Conservation (phyloP, 2,329 filamentous ascomycete species). For the Neofusicoccum umdonicola region DNA sequence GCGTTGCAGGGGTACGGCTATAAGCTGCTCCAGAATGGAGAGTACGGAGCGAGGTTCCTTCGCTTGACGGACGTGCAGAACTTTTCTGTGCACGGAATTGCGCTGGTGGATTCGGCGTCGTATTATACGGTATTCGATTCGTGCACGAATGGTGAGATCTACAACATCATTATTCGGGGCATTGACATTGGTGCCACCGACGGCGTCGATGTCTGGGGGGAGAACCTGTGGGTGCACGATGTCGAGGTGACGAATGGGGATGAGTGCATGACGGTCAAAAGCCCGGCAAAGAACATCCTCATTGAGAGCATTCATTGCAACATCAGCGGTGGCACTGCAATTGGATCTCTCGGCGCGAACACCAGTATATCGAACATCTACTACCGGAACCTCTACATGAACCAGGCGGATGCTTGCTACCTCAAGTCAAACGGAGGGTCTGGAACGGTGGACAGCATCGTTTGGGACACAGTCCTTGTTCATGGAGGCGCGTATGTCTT, state of each 20-base stretch:
- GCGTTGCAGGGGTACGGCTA: neutral
- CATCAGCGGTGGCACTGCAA: constrained; percentile 21
- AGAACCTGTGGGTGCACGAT: constrained; percentile 23
- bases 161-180: constrained; percentile 22
- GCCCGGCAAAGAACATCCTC: constrained; percentile 23
- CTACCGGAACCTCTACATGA: constrained; percentile 22
- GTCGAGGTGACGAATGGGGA: constrained; percentile 24
- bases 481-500: neutral
- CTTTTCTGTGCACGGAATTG: neutral
- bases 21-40: neutral
- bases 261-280: constrained; percentile 23
- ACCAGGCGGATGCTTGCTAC: constrained; percentile 18
- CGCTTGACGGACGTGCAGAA: neutral
- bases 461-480: neutral
- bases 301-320: constrained; percentile 25
- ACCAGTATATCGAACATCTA: constrained; percentile 21
- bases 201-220: constrained; percentile 21
- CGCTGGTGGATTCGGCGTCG: constrained; percentile 17
- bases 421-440: constrained; percentile 4
- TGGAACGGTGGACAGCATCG: neutral
- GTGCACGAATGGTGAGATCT: constrained; percentile 20
- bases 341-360: constrained; percentile 20
- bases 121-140: constrained; percentile 22
- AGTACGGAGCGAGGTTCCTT: constrained; percentile 1
- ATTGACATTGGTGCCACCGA: constrained; percentile 22